A percentile compares a stretch with the other conserved stretches of the same genome.
phyloP scores from a whole-genome alignment of 2,329 filamentous ascomycete genomes.

The Fusarium sterilihyphosum region DNA sequence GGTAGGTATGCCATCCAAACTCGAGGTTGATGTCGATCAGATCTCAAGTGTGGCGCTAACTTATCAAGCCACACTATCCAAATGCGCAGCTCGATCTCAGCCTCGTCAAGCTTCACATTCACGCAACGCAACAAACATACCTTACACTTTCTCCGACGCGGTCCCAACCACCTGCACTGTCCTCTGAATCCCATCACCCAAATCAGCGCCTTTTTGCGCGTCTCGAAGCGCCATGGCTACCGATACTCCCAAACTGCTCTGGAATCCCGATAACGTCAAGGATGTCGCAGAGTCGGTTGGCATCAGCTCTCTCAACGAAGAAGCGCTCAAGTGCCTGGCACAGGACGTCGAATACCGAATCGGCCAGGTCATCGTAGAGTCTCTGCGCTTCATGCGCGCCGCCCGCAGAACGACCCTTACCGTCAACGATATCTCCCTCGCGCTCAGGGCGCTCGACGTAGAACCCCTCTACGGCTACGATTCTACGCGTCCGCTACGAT shows the following conservation, averaged over 20 bases:
- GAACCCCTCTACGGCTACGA: constrained; percentile 98
- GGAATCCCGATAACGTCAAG: constrained; percentile 95
- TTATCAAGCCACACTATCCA: constrained; percentile 16
- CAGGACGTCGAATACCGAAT: constrained; percentile 97
- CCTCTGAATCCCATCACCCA: neutral
- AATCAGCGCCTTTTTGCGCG: neutral
- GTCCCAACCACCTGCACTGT: neutral
- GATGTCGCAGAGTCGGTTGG: constrained; percentile 97
- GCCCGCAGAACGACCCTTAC: constrained; percentile 85
- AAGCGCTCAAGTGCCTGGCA: constrained; percentile 86
- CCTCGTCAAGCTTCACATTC: constrained; percentile 24
- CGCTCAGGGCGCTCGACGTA: constrained; percentile 86
- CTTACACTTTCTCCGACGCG: neutral
- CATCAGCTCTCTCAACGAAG: constrained; percentile 81
- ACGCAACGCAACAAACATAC: neutral
- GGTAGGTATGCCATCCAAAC: no score
- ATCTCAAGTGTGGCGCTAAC: constrained; percentile 7
- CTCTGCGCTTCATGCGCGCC: constrained; percentile 95
- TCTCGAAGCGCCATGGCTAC: constrained; percentile 46
- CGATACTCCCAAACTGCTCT: constrained; percentile 70
- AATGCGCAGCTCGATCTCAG: constrained; percentile 1
- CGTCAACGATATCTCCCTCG: constrained; percentile 89
- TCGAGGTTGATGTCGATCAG: no score
- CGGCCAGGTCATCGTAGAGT: constrained; percentile 91
- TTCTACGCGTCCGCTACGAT: constrained; percentile 85